These are phyloP conservation scores for Beauveria pseudobassiana DNA, from an alignment of 2,329 filamentous ascomycete genomes.

Conservation along the genomic window DNA sequence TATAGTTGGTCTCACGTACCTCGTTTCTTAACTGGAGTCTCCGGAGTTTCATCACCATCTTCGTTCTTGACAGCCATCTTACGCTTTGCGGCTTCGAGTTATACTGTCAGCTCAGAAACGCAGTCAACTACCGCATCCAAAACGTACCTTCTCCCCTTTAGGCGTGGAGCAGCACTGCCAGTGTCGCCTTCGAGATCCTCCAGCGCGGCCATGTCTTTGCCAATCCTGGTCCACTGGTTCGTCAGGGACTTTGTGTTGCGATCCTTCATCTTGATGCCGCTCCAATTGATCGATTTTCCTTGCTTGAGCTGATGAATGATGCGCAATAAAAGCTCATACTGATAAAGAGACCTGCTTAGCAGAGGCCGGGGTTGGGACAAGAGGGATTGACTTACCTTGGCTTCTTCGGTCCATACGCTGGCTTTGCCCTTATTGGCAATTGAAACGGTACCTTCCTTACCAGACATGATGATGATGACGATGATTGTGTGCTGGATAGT, in stretches of 20 bases:
- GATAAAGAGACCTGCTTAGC: neutral
- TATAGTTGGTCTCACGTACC: neutral
- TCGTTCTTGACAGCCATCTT: slow-evolving; percentile 14
- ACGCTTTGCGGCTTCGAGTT: slow-evolving; percentile 11
- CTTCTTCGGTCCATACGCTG: slow-evolving; percentile 29
- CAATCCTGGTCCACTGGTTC: slow-evolving; percentile 30
- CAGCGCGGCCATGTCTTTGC: slow-evolving; percentile 28
- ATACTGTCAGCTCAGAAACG: neutral
- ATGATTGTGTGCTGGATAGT: too few species aligned
- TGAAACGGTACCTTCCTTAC: neutral
- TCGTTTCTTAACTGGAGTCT: slow-evolving; percentile 7
- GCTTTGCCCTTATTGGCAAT: slow-evolving; percentile 16
- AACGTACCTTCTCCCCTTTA: slow-evolving; percentile 15
- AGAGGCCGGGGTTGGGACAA: neutral
- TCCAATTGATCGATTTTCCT: slow-evolving; percentile 28
- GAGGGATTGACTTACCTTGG: slow-evolving; percentile 22
- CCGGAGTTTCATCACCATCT: neutral
- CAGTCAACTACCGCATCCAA: neutral
- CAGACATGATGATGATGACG: neutral
- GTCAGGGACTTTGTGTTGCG: slow-evolving; percentile 31
- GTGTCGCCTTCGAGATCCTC: slow-evolving; percentile 18
- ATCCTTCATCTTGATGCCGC: slow-evolving; percentile 26
- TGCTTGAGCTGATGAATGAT: slow-evolving; percentile 27
- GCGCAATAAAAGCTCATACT: slow-evolving; percentile 30
- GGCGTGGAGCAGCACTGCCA: neutral